Evolutionary conservation across 192 early-diverging fungal species (phyloP).

Genomic region (Powellomyces hirtus): DNA sequence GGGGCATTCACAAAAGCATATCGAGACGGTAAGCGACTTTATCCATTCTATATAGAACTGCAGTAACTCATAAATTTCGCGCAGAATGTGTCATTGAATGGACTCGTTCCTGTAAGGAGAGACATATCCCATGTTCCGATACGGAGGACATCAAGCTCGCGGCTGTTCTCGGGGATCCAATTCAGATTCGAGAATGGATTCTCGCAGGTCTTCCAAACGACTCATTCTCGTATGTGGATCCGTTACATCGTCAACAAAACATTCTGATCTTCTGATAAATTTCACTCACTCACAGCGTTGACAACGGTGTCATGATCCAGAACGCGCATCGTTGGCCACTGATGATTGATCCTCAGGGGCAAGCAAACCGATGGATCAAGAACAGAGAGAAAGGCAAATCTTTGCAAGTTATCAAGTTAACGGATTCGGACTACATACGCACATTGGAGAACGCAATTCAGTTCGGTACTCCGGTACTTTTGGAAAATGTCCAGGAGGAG

Average conservation of each 20-base stretch:
- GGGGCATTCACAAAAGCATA: slow-evolving; percentile 61
- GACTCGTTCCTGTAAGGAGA: slow-evolving; percentile 42
- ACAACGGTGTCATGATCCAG: slow-evolving; percentile 58
- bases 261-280: neutral
- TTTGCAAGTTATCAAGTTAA: slow-evolving; percentile 55
- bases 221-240: slow-evolving; percentile 44
- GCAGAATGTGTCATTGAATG: slow-evolving; percentile 50
- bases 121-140: slow-evolving; percentile 55
- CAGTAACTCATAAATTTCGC: neutral
- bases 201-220: slow-evolving; percentile 59
- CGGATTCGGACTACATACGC: slow-evolving; percentile 56
- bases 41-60: neutral
- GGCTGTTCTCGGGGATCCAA: slow-evolving; percentile 52
- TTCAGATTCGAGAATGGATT: slow-evolving; percentile 55
- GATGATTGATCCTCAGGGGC: slow-evolving; percentile 63
- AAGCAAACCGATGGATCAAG: slow-evolving; percentile 63
- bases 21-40: slow-evolving; percentile 44
- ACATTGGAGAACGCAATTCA: slow-evolving; percentile 62
- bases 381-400: slow-evolving; percentile 59
- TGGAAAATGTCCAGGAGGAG: slow-evolving; percentile 60
- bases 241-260: neutral
- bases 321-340: slow-evolving; percentile 61
- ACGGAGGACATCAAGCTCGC: slow-evolving; percentile 43
- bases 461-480: slow-evolving; percentile 59
- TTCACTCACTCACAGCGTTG: slow-evolving; percentile 44